A percentile compares a stretch with the other conserved stretches of the same genome.
Evolutionary conservation across 164 flowering plant species (phyloP).

Genomic region (Tinospora cordifolia): DNA sequence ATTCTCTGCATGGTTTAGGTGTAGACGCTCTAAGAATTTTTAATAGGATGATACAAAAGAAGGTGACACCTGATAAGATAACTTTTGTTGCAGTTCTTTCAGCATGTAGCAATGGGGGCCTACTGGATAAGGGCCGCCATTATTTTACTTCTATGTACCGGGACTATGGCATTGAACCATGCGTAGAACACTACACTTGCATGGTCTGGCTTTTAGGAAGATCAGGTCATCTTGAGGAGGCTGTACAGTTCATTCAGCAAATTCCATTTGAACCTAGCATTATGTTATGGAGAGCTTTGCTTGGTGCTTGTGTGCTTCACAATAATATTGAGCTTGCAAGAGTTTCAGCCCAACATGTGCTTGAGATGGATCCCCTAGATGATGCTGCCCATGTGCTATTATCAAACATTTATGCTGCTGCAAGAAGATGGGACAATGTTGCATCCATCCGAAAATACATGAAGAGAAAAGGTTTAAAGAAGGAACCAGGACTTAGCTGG

Average conservation of each 20-base stretch:
- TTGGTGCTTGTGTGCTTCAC: conserved; percentile 74
- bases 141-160: conserved; percentile 57
- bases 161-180: conserved; percentile 61
- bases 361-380: conserved; percentile 73
- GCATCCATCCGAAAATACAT: conserved; percentile 58
- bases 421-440: conserved; percentile 62
- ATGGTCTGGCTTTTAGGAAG: conserved; percentile 84
- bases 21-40: conserved; percentile 52
- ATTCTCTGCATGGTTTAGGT: conserved; percentile 76
- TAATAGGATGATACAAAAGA: conserved; percentile 42
- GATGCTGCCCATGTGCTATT: conserved; percentile 64
- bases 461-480: conserved; percentile 71
- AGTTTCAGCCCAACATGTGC: conserved; percentile 51
- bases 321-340: conserved; percentile 63
- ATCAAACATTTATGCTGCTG: conserved; percentile 74
- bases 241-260: conserved; percentile 52
- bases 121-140: conserved; percentile 45
- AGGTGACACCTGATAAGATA: conserved; percentile 47
- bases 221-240: conserved; percentile 57
- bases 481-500: conserved; percentile 93
- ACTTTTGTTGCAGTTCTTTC: conserved; percentile 81
- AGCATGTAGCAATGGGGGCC: conserved; percentile 76
- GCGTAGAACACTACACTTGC: conserved; percentile 80
- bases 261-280: conserved; percentile 70
- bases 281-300: conserved; percentile 88